A percentile compares a stretch with the other conserved stretches of the same genome.
phyloP scores from a whole-genome alignment of 768 basidiomycete genomes.

The Candolleomyces efflorescens region DNA sequence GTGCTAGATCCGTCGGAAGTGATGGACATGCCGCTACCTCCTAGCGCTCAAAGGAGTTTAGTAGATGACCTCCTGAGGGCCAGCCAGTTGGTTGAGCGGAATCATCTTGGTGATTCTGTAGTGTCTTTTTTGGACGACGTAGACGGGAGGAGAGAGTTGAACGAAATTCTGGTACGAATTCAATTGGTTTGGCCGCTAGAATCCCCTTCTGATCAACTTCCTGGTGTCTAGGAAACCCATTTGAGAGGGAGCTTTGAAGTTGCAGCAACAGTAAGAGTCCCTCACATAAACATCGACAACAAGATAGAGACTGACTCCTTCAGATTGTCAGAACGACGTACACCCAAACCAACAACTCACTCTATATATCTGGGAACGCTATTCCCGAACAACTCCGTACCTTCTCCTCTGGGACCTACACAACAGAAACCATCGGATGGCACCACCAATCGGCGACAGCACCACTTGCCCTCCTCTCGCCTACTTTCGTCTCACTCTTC shows the following conservation, averaged over 20 bases:
- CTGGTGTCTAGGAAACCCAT: not conserved
- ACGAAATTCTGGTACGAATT: not conserved
- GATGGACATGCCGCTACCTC: not conserved
- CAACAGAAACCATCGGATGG: not conserved
- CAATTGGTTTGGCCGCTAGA: not conserved
- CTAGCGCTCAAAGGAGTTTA: not conserved
- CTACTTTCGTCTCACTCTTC: not conserved
- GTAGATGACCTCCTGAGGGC: not conserved
- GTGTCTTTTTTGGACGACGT: not conserved
- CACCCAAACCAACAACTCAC: not conserved
- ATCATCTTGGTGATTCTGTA: not conserved
- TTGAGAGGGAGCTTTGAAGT: not conserved
- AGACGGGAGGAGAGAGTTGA: not conserved
- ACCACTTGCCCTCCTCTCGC: not conserved
- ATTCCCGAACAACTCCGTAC: not conserved
- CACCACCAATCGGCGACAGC: not conserved
- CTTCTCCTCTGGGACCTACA: not conserved
- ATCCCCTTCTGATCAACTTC: not conserved
- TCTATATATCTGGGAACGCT: not conserved
- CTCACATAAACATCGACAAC: not conserved
- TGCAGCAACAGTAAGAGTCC: not conserved
- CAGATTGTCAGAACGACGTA: not conserved
- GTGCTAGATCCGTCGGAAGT: not conserved
- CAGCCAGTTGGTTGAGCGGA: not conserved
- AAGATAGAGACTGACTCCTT: not conserved